Base-by-base conservation (phyloP, 2,329 filamentous ascomycete genomes). In the Clarireedia homoeocarpa region DNA sequence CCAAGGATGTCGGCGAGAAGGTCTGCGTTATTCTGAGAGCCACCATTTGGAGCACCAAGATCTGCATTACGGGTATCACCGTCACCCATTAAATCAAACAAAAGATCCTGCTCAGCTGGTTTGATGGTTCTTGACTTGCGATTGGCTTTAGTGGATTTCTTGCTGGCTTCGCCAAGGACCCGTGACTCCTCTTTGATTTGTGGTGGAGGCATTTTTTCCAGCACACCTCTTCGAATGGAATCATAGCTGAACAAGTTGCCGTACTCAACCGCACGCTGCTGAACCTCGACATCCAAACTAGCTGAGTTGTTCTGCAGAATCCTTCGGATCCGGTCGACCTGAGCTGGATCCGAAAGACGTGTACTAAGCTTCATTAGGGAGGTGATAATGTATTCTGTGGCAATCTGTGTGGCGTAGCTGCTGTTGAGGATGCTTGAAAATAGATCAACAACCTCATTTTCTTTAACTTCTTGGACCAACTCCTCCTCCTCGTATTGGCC, bases 131-230 rank as follows among this genome's bases (percentile, higher is more conserved):
- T 91, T 57, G 85, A 83, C 70, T 85, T 89, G 64, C 90, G 83
- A 69, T 88, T 89, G 58, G 82, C 76, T 67, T 85, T 84, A 70
- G 82, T 85, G 61, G 80, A 77, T 65, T 86, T 82, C 71, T 84
- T 85, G 1, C 83, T 77, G 1, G 90, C 85, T 66, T 92, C 88
- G 45, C 91, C 91, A 17, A 99, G 77, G 3, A 96, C 91, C 58
- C 92, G 81, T 54, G 94, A 92, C 70, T 95, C 90, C 70, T 99
- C 94, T 63, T 92, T 90, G 67, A 99, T 97, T 71, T 97, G 92
- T 7, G 94, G 94, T 1, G 94, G 83, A 6, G 94, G 94, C 95
- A 99, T 99, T 71, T 94, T 95, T 73, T 99, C 94, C 10, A 99
- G 76, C 2, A 99, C 94, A 57, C 94, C 94, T 58, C 82, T 82